Evolutionary conservation across 768 basidiomycete genomes (phyloP), one percentile per base, ranked within the genome.

Genomic region (Lyophyllum decastes): DNA sequence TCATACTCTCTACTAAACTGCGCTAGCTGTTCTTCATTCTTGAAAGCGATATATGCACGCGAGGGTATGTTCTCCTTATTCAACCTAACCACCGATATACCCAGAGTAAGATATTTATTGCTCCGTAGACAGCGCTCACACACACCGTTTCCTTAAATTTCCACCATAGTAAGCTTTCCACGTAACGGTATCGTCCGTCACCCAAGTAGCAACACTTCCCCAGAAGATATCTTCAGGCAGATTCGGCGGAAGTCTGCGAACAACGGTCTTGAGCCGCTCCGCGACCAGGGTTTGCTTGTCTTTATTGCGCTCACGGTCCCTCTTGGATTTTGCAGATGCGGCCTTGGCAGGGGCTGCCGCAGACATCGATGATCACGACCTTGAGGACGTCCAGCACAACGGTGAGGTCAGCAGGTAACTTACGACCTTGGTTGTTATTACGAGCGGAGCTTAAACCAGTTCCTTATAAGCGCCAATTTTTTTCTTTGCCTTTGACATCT

Each of bases 191-290:
- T 93, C 87, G 17, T 90, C 87, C 1, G 84, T 79, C 16, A 95
- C 89, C 95, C 95, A 98, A 1, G 78, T 68, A 52, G 86, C 79
- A 2, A 95, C 93, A 60, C 91, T 93, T 65, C 89, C 85, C 96
- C 96, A 99, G 74, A 99, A 98, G 52, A 97, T 74, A 2, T 86
- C 86, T 64, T 95, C 94, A 4, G 96, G 96, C 2, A 99, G 78
- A 65, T 95, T 94, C 12, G 95, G 90, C 0, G 96, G 96, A 4
- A 98, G 78, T 38, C 93, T 77, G 43, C 96, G 86, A 17, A 98
- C 88, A 62, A 97, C 82, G 27, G 87, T 87, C 80, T 99, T 98
- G 65, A 94, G 75, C 4, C 90, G 84, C 60, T 90, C 88, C 4
- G 72, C 72, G 19, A 73, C 71, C 14, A 72, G 73, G 1, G 68